These are phyloP conservation scores for Albizia julibrissin DNA, from an alignment of 306 rosid genomes.

Conservation along the genomic window DNA sequence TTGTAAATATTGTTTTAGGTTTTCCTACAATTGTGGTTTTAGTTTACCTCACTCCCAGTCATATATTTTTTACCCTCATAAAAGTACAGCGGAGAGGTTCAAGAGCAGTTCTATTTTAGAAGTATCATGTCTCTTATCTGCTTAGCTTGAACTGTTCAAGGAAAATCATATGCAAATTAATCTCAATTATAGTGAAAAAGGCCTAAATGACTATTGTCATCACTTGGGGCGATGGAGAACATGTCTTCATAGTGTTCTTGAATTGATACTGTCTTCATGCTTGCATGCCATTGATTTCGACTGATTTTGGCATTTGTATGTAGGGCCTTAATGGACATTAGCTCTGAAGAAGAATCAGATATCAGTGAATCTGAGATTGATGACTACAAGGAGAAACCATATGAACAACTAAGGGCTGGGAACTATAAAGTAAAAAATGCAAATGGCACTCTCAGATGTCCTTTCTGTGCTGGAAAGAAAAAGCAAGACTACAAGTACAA, in stretches of 20 bases:
- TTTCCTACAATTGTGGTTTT: not conserved
- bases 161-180: not conserved
- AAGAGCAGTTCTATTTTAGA: too few species aligned
- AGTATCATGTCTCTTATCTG: not conserved
- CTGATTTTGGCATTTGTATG: slow-evolving; percentile 25
- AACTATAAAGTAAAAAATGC: slow-evolving; percentile 59
- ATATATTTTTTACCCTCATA: not conserved
- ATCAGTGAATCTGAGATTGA: slow-evolving; percentile 88
- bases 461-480: slow-evolving; percentile 95
- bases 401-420: slow-evolving; percentile 60
- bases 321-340: slow-evolving; percentile 50
- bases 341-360: slow-evolving; percentile 89
- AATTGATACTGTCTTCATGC: not conserved
- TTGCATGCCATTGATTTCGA: not conserved
- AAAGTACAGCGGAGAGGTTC: not conserved
- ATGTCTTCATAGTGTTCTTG: not conserved
- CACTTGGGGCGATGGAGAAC: not conserved
- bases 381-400: slow-evolving; percentile 77
- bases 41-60: not conserved
- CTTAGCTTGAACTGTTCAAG: not conserved
- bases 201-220: not conserved
- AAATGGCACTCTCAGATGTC: slow-evolving; percentile 85
- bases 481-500: slow-evolving; percentile 89
- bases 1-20: not conserved
- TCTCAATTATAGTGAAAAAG: too few species aligned